phyloP scores from a whole-genome alignment of 169 alveolate genomes.

The Eimeria maxima region DNA sequence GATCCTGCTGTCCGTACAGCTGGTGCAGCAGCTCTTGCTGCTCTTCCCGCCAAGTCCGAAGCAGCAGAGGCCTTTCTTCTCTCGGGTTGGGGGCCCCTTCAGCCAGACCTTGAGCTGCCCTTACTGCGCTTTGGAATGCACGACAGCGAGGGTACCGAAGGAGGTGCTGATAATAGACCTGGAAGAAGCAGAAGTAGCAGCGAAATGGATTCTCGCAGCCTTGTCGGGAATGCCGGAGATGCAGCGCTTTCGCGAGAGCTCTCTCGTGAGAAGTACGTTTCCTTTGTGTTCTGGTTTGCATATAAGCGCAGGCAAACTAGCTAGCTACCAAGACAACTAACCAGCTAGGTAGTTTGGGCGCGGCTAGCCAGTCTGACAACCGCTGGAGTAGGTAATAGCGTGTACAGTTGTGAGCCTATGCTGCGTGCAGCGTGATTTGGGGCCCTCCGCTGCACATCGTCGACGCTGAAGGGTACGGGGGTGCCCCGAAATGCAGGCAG shows the following conservation, averaged over 20 bases:
- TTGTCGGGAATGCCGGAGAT: background rate
- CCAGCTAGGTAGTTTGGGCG: background rate
- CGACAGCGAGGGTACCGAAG: background rate
- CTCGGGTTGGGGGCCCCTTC: conserved; percentile 16
- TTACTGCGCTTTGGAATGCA: background rate
- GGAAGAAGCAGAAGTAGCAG: background rate
- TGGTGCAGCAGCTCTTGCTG: conserved; percentile 39
- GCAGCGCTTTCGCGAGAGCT: conserved; percentile 15
- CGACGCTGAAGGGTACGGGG: background rate
- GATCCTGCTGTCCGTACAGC: conserved; percentile 31
- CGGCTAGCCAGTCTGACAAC: background rate
- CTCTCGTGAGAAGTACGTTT: background rate
- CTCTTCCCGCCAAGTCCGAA: background rate
- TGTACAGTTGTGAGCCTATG: background rate
- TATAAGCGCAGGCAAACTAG: background rate
- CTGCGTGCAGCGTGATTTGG: conserved; percentile 20
- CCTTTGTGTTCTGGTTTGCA: background rate
- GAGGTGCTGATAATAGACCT: background rate
- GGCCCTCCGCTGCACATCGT: background rate
- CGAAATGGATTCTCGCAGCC: background rate
- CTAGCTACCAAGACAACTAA: background rate
- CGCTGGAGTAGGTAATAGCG: too few relatives aligned
- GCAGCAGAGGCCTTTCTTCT: background rate
- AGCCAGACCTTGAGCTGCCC: conserved; percentile 2
- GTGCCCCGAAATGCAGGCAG: background rate